A percentile compares a stretch with the other conserved stretches of the same genome.
phyloP scores from a whole-genome alignment of 352 stramenopile genomes.

The Phytophthora podocarpi region DNA sequence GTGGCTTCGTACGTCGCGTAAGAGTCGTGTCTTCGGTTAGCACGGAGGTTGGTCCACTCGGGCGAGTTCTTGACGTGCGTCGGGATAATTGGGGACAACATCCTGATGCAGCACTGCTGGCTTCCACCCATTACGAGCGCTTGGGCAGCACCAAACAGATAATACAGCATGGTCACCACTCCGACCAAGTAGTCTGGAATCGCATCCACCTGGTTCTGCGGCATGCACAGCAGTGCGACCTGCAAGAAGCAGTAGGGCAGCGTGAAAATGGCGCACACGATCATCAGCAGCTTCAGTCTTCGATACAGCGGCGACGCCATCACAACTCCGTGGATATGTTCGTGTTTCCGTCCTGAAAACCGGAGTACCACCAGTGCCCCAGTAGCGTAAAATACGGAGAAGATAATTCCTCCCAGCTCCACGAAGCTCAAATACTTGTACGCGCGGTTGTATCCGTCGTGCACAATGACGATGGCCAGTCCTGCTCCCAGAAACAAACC shows the following conservation, averaged over 20 bases:
- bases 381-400: constrained; percentile 52
- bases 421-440: constrained; percentile 63
- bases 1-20: constrained; percentile 39
- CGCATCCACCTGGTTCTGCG: constrained; percentile 41
- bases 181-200: constrained; percentile 65
- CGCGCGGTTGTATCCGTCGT: constrained; percentile 57
- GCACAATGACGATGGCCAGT: constrained; percentile 46
- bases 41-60: constrained; percentile 44
- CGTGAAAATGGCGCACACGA: constrained; percentile 66
- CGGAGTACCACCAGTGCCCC: constrained; percentile 47
- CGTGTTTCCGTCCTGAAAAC: constrained; percentile 60
- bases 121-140: constrained; percentile 73
- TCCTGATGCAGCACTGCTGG: constrained; percentile 63
- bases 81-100: constrained; percentile 57
- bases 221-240: constrained; percentile 48
- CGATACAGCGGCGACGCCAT: constrained; percentile 72
- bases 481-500: constrained; percentile 38
- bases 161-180: constrained; percentile 65
- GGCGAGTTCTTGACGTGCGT: constrained; percentile 59
- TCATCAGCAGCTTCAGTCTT: constrained; percentile 71
- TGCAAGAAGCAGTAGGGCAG: constrained; percentile 70
- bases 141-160: constrained; percentile 65
- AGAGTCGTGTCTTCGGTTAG: constrained; percentile 44
- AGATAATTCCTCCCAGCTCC: constrained; percentile 51
- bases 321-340: constrained; percentile 72